Evolutionary conservation across 371 early-diverging fungal genomes (phyloP).

Genomic region (Lichtheimia hyalospora): DNA sequence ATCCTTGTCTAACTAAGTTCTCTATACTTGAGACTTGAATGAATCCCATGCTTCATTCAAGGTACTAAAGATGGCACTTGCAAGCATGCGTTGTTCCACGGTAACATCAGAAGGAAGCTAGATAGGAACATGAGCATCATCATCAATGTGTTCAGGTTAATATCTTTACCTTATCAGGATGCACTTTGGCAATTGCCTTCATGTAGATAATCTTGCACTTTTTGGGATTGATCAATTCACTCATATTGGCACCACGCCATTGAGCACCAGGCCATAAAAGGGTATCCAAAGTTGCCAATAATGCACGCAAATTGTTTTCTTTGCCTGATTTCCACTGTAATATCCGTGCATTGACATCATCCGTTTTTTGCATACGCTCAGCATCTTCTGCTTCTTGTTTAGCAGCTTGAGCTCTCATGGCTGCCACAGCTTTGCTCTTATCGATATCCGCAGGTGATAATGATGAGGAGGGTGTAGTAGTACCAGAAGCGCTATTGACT

Average conservation of each 20-base stretch:
- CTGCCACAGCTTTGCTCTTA: conserved; percentile 61
- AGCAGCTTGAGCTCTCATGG: conserved; percentile 73
- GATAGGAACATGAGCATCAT: background rate
- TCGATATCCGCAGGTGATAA: conserved; percentile 24
- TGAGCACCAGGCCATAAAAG: conserved; percentile 77
- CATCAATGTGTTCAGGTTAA: background rate
- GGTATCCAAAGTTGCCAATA: conserved; percentile 80
- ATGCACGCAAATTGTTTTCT: conserved; percentile 86
- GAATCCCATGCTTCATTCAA: conserved; percentile 95
- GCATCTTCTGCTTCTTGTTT: conserved; percentile 77
- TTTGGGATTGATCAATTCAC: conserved; percentile 80
- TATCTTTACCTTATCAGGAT: conserved; percentile 88
- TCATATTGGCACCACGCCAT: conserved; percentile 78
- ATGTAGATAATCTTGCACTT: conserved; percentile 92
- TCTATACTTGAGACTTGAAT: conserved; percentile 65
- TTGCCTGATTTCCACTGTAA: conserved; percentile 82
- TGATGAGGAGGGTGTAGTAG: background rate
- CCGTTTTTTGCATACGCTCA: conserved; percentile 68
- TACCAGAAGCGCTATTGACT: background rate
- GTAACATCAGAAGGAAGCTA: conserved; percentile 59
- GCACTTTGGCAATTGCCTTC: conserved; percentile 90
- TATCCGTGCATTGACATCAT: conserved; percentile 77
- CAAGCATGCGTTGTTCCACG: conserved; percentile 83
- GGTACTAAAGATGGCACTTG: conserved; percentile 83
- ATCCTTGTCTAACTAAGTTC: background rate